phyloP scores from a whole-genome alignment of 257 asterid species.

The Orobanche coerulescens region DNA sequence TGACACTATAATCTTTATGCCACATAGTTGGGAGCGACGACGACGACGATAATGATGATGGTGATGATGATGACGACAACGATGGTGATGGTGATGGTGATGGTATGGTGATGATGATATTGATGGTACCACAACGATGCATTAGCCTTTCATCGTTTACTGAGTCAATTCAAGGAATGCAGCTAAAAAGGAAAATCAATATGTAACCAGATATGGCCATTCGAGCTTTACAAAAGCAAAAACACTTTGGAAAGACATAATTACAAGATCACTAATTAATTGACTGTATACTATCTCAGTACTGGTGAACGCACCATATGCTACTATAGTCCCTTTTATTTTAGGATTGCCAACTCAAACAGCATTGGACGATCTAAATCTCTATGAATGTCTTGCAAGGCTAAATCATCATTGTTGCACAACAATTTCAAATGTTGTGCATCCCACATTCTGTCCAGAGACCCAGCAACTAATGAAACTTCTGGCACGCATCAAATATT shows the following conservation, averaged over 20 bases:
- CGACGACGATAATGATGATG: too few species aligned
- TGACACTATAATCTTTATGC: too few species aligned
- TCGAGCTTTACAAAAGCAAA: too few species aligned
- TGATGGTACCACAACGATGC: background rate
- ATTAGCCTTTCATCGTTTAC: background rate
- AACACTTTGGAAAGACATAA: too few species aligned
- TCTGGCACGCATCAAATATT: background rate
- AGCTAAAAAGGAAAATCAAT: background rate
- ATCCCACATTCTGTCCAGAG: background rate
- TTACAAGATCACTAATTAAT: too few species aligned
- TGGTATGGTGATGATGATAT: too few species aligned
- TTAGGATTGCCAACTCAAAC: background rate
- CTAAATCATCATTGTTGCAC: background rate
- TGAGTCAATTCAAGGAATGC: background rate
- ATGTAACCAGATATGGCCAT: too few species aligned
- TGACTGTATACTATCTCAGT: background rate
- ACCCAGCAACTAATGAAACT: background rate
- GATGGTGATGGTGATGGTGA: too few species aligned
- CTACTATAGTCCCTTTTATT: background rate
- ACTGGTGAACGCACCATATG: background rate
- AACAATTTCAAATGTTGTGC: background rate
- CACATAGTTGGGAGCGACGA: too few species aligned
- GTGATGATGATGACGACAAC: too few species aligned
- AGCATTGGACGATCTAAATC: background rate
- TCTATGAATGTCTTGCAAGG: background rate